Evolutionary conservation across 805 yeast genomes (phyloP), one percentile per base, ranked within the genome.

Genomic region (Naumovozyma castellii): DNA sequence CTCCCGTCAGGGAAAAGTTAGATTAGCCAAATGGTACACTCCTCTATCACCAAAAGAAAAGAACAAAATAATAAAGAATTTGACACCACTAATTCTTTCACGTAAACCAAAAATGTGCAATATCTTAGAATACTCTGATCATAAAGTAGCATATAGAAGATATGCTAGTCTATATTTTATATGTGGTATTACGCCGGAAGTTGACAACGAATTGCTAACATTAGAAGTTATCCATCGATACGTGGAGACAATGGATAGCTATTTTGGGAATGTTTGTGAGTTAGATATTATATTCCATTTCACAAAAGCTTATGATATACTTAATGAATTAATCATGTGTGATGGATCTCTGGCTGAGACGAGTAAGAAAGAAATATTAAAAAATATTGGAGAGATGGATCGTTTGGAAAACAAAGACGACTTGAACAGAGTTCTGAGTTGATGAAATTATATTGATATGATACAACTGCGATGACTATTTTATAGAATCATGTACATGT

Each of bases 101-200:
- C 72, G 99, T 46, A 75, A 94, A 44, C 82, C 94, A 22, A 87
- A 85, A 62, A 90, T 92, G 97, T 88, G 97, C 64, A 90, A 87
- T 60, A 87, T 88, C 40, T 66, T 88, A 35, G 97, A 88, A 59
- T 84, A 85, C 59, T 79, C 78, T 47, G 73, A 71, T 42, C 69
- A 56, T 38, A 92, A 90, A 61, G 76, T 94, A 13, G 84, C 90
- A 3, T 92, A 92, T 59, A 73, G 95, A 49, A 72, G 97, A 47
- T 92, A 92, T 57, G 98, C 98, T 1, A 84, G 95, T 35, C 67
- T 92, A 42, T 92, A 85, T 52, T 92, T 92, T 63, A 74, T 92
- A 36, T 82, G 85, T 30, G 96, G 95, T 0, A 76, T 88, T 19
- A 50, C 51, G 6, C 48, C 51, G 5, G 57, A 51, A 14, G 43